These are phyloP conservation scores for Plasmodiophora brassicae DNA, from an alignment of 208 protist species.

Conservation along the genomic window DNA sequence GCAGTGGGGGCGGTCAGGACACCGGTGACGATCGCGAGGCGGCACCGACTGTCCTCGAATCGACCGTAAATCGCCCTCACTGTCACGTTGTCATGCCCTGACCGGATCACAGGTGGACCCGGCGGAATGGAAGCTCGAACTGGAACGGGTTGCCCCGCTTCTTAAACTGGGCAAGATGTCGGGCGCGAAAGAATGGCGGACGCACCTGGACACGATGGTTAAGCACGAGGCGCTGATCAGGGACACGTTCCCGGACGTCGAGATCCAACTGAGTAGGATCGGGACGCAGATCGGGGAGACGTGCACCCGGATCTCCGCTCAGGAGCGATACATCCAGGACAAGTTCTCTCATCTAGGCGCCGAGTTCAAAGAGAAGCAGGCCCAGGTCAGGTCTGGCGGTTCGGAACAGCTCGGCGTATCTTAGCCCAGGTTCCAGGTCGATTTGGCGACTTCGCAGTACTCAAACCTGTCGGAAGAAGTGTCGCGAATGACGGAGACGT, in stretches of 20 bases:
- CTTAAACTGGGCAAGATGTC: background rate
- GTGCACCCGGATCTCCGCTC: background rate
- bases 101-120: background rate
- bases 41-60: background rate
- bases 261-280: background rate
- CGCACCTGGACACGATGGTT: background rate
- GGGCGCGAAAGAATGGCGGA: background rate
- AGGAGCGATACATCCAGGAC: slow-evolving; percentile 15
- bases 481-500: background rate
- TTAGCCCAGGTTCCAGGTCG: background rate
- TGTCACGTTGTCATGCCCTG: background rate
- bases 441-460: background rate
- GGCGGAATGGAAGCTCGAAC: slow-evolving; percentile 4
- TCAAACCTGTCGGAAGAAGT: background rate
- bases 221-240: background rate
- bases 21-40: background rate
- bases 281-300: background rate
- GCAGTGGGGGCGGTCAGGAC: background rate
- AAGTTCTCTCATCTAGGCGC: slow-evolving; percentile 5
- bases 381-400: background rate
- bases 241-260: background rate
- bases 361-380: background rate
- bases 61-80: background rate
- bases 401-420: too few species aligned
- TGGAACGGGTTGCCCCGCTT: background rate